Evolutionary conservation across 768 basidiomycete species (phyloP), one percentile per base, ranked within the genome.

Genomic region (Collybia sp.): DNA sequence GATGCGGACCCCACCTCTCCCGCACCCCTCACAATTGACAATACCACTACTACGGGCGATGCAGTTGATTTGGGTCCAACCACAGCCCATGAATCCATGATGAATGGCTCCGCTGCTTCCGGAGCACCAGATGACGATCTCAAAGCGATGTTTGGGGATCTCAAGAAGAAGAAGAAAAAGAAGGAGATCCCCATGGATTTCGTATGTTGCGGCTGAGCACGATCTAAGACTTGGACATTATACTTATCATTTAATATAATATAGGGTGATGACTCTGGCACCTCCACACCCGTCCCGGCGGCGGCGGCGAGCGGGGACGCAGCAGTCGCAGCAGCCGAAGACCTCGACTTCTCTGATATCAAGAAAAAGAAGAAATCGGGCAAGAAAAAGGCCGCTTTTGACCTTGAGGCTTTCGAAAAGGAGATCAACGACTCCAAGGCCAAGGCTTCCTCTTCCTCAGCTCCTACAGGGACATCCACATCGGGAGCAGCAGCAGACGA

Each of bases 91-190:
- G 86, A 88, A 68, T 77, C 75, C 61, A 86, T 89, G 81, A 80
- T 78, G 58, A 67, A 72, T 50, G 73, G 69, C 42, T 62, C 58
- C 0, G 68, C 65, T 32, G 62, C 62, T 42, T 68, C 56, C 31
- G 63, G 57, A 51, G 65, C 69, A 58, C 75, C 76, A 53, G 85
- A 83, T 0, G 88, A 90, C 25, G 83, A 90, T 32, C 73, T 82
- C 64, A 86, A 87, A 62, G 76, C 85, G 39, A 88, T 91, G 83
- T 92, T 92, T 59, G 88, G 85, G 2, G 90, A 89, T 60, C 60
- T 90, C 62, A 92, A 89, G 77, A 92, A 87, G 77, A 92, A 91
- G 66, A 92, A 91, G 71, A 93, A 92, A 73, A 90, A 87, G 75
- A 92, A 90, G 64, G 90, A 91, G 46, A 88, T 92, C 48, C 88